Conservation (phyloP, 352 stramenopile species). For the Phytophthora megakarya region DNA sequence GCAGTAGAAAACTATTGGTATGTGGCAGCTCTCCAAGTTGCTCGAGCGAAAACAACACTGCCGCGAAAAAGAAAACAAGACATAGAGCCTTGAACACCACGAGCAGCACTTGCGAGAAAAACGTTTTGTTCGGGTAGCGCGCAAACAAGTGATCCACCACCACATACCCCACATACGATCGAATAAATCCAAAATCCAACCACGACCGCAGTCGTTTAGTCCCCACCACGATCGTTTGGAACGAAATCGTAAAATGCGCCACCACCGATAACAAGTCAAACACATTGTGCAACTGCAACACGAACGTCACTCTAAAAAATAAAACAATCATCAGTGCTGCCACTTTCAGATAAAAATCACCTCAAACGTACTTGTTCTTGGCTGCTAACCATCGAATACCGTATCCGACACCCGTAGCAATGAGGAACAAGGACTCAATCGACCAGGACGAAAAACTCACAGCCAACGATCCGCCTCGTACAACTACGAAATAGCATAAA, state of each 20-base stretch:
- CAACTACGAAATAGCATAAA: conserved; percentile 46
- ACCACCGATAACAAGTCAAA: conserved; percentile 86
- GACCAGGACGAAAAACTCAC: conserved; percentile 85
- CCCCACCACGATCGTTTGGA: conserved; percentile 67
- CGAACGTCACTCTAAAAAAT: conserved; percentile 54
- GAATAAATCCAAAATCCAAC: conserved; percentile 88
- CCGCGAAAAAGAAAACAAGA: conserved; percentile 84
- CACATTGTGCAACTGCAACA: conserved; percentile 67
- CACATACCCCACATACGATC: conserved; percentile 85
- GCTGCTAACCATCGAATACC: conserved; percentile 75
- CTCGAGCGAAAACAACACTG: conserved; percentile 85
- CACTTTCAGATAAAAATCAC: background rate
- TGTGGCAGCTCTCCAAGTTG: conserved; percentile 81
- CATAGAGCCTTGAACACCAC: conserved; percentile 78
- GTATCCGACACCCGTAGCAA: conserved; percentile 74
- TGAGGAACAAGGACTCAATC: conserved; percentile 77
- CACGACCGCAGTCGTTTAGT: conserved; percentile 69
- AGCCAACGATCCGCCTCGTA: conserved; percentile 64
- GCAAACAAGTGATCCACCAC: conserved; percentile 77
- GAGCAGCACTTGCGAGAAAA: conserved; percentile 75
- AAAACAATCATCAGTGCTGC: conserved; percentile 1
- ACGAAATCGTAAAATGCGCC: conserved; percentile 80
- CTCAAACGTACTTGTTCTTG: conserved; percentile 75
- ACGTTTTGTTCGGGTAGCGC: conserved; percentile 80
- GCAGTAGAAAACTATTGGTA: conserved; percentile 81